phyloP scores from a whole-genome alignment of 1,139 yeast genomes.

The Candida frijolesensis region DNA sequence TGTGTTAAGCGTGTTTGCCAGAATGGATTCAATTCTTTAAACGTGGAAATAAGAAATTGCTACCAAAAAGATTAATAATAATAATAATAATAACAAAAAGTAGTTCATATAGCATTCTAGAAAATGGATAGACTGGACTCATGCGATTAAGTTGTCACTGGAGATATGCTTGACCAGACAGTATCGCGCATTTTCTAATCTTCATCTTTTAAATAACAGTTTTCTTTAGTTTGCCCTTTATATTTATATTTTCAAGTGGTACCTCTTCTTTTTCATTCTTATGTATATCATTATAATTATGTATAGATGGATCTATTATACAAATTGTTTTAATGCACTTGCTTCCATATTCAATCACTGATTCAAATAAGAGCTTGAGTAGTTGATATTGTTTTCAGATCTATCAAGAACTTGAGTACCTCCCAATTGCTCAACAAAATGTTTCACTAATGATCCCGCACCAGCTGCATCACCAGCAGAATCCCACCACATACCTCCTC shows the following conservation, averaged over 20 bases:
- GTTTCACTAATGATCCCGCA: conserved; percentile 40
- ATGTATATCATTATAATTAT: conserved; percentile 1
- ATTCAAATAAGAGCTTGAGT: neutral
- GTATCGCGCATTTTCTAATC: neutral
- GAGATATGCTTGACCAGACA: neutral
- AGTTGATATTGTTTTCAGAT: conserved; percentile 15
- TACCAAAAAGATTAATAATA: neutral
- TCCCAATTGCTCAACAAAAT: conserved; percentile 46
- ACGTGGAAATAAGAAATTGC: neutral
- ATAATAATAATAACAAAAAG: neutral
- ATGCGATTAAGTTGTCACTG: neutral
- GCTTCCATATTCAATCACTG: neutral
- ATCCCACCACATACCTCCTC: conserved; percentile 97
- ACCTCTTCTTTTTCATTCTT: neutral
- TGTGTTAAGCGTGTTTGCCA: conserved; percentile 63
- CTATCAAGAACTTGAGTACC: conserved; percentile 26
- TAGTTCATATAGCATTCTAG: neutral
- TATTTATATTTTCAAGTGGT: neutral
- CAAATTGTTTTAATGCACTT: neutral
- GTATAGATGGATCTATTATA: conserved; percentile 4
- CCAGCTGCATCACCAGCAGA: conserved; percentile 66
- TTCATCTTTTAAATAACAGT: neutral
- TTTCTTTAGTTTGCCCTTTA: neutral
- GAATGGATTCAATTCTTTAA: conserved; percentile 57
- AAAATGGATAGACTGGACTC: neutral